Base-by-base conservation (phyloP, 306 rosid genomes). In the Prunus padus region DNA sequence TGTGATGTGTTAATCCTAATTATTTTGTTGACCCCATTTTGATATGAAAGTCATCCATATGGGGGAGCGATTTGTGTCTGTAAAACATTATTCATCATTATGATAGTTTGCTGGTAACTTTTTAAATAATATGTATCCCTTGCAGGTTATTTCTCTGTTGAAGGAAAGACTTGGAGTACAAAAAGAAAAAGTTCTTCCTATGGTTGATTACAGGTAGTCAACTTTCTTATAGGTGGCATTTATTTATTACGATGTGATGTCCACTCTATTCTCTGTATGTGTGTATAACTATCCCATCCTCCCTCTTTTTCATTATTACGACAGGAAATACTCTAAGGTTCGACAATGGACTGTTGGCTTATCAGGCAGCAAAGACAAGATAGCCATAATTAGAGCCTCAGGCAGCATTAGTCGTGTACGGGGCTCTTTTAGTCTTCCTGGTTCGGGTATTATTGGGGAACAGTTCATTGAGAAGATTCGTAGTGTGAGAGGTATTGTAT, bases 311-410 rank as follows among this genome's bases (percentile, higher is more conserved):
- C 44, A 19, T 71, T 60, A 67, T 82, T 82, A 49, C 85, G 5
- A 44, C 67, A 95, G 98, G 85, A 92, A 88, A 80, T 92, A 95
- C 86, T 85, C 92, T 65, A 49, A 79, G 78, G 99, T 95, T 50
- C 81, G 85, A 76, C 89, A 88, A 84, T 88, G 85, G 88, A 95
- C 99, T 64, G 65, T 95, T 75, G 97, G 97, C 71, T 79, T 95
- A 81, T 81, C 92, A 62, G 90, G 97, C 44, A 92, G 97, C 66
- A 87, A 88, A 84, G 92, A 92, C 62, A 71, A 86, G 83, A 90
- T 95, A 81, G 98, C 98, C 73, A 80, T 95, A 62, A 87, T 95
- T 78, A 87, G 98, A 88, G 98, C 98, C 63, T 89, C 93, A 55
- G 98, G 98, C 82, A 85, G 88, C 81, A 95, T 95, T 65, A 94